Percentiles rank a stretch among this genome's conserved stretches.
phyloP scores from a whole-genome alignment of 257 asterid genomes.

The Mentha longifolia region DNA sequence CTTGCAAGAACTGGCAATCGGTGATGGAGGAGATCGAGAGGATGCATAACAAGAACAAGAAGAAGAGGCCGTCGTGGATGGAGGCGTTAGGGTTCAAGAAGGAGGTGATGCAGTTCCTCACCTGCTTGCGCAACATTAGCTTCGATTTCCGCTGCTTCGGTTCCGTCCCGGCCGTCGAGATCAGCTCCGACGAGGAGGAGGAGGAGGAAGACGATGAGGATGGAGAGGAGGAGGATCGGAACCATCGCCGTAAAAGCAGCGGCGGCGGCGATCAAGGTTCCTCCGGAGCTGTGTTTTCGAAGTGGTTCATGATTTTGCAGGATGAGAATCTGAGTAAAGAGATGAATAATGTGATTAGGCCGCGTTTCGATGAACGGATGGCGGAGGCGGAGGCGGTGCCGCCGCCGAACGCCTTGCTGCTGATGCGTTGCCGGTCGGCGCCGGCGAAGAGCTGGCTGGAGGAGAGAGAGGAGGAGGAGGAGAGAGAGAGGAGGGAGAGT shows the following conservation, averaged over 20 bases:
- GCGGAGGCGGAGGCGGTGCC: slow-evolving; percentile 41
- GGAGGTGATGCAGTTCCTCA: slow-evolving; percentile 78
- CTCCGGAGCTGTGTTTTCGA: slow-evolving; percentile 64
- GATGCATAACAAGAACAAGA: slow-evolving; percentile 58
- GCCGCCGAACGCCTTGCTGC: slow-evolving; percentile 65
- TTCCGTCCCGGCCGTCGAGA: slow-evolving; percentile 51
- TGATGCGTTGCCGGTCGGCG: slow-evolving; percentile 92
- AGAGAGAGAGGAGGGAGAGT: slow-evolving; percentile 1
- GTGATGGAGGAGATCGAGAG: slow-evolving; percentile 95
- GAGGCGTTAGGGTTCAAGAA: slow-evolving; percentile 79
- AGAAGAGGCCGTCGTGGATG: slow-evolving; percentile 54
- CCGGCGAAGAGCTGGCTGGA: slow-evolving; percentile 81
- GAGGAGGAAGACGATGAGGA: slow-evolving; percentile 47
- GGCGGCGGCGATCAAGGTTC: slow-evolving; percentile 26
- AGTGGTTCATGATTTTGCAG: slow-evolving; percentile 87
- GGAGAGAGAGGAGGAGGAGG: slow-evolving; percentile 42
- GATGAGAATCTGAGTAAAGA: slow-evolving; percentile 44
- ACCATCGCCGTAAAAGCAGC: not conserved
- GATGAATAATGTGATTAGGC: not conserved
- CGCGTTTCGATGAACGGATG: not conserved
- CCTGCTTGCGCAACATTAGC: slow-evolving; percentile 63
- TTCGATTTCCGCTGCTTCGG: slow-evolving; percentile 89
- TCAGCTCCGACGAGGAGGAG: slow-evolving; percentile 70
- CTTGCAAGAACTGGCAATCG: slow-evolving; percentile 87
- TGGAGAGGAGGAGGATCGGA: not conserved